Evolutionary conservation across 2,329 filamentous ascomycete species (phyloP).

Genomic region (Aspergillus phoenicis): DNA sequence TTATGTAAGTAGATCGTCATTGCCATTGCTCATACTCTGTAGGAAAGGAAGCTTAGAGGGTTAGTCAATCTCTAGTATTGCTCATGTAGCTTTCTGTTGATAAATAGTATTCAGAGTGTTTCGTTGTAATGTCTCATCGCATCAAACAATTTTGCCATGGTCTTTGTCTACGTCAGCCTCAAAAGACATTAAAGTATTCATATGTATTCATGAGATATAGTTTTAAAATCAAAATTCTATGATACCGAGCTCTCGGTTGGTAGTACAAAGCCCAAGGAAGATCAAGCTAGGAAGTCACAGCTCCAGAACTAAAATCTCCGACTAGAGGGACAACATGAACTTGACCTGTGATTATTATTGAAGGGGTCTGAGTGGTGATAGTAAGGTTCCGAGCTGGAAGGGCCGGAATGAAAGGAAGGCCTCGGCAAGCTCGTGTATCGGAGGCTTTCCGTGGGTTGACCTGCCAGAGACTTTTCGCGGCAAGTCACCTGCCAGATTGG

Average conservation of each 20-base stretch:
- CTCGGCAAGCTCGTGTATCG: background rate
- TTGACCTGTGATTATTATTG: too few relatives aligned
- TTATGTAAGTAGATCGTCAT: conserved; percentile 9
- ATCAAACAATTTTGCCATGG: background rate
- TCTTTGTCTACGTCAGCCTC: background rate
- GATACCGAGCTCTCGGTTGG: background rate
- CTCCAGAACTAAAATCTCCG: background rate
- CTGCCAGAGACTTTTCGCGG: background rate
- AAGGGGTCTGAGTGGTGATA: background rate
- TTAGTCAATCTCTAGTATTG: background rate
- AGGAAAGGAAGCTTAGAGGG: background rate
- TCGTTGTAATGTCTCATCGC: background rate
- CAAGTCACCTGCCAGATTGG: background rate
- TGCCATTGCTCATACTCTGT: background rate
- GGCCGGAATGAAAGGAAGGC: background rate
- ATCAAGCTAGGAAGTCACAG: background rate
- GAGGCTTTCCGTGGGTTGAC: background rate
- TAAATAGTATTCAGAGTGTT: background rate
- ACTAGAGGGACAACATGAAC: background rate
- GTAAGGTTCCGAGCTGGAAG: background rate
- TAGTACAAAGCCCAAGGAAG: background rate
- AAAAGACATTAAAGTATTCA: background rate
- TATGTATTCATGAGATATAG: background rate
- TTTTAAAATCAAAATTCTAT: background rate
- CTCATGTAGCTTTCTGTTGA: background rate